phyloP scores from a whole-genome alignment of 768 basidiomycete species.

The Candolleomyces efflorescens region DNA sequence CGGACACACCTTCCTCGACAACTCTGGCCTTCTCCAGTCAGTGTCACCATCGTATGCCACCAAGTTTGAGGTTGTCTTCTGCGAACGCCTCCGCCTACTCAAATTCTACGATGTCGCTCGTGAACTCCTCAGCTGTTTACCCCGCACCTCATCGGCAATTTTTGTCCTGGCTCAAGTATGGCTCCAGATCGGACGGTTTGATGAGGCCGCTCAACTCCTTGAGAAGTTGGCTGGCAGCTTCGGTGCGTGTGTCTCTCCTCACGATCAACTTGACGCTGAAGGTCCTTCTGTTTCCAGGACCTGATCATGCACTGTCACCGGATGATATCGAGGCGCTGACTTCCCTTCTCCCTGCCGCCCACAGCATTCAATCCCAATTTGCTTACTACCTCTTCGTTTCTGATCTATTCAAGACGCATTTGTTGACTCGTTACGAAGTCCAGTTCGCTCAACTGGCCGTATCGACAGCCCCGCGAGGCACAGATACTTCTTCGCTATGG shows the following conservation, averaged over 20 bases:
- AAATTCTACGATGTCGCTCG: slow-evolving; percentile 58
- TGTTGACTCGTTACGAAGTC: slow-evolving; percentile 57
- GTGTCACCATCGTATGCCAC: slow-evolving; percentile 65
- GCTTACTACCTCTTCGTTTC: slow-evolving; percentile 77
- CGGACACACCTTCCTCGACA: slow-evolving; percentile 69
- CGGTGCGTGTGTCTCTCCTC: slow-evolving; percentile 41
- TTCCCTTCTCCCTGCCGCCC: slow-evolving; percentile 54
- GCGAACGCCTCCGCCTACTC: slow-evolving; percentile 60
- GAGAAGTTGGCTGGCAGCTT: slow-evolving; percentile 75
- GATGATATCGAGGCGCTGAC: slow-evolving; percentile 65
- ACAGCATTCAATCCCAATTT: slow-evolving; percentile 56
- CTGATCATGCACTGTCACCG: slow-evolving; percentile 43
- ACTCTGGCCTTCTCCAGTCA: slow-evolving; percentile 62
- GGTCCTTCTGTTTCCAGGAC: slow-evolving; percentile 27
- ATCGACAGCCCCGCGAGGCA: slow-evolving; percentile 51
- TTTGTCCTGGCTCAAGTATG: slow-evolving; percentile 71
- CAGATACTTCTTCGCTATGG: slow-evolving; percentile 72
- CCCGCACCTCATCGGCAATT: slow-evolving; percentile 67
- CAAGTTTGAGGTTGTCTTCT: slow-evolving; percentile 66
- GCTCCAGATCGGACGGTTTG: slow-evolving; percentile 60
- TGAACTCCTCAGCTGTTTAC: slow-evolving; percentile 73
- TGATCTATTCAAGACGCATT: slow-evolving; percentile 63
- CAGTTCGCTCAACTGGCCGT: slow-evolving; percentile 78
- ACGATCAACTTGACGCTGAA: neutral
- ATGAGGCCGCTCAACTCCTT: slow-evolving; percentile 69